Conservation (phyloP, 2,329 filamentous ascomycete species). For the Dactylellina cionopaga region DNA sequence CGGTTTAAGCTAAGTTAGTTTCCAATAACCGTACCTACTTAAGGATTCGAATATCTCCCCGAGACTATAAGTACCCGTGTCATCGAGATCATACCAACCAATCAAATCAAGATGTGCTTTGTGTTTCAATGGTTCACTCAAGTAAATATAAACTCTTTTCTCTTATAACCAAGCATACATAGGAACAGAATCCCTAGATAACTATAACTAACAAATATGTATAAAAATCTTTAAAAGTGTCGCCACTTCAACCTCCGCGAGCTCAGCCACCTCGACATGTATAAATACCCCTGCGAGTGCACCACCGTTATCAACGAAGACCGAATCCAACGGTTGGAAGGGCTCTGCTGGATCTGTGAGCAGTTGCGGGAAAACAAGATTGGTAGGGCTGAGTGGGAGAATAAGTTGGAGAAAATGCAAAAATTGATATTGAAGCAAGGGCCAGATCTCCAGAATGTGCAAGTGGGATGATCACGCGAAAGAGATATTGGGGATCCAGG, state of each 20-base stretch:
- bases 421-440: conserved; percentile 16
- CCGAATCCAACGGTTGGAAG: conserved; percentile 21
- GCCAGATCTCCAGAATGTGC: conserved; percentile 10
- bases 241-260: conserved; percentile 30
- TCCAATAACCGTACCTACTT: too few relatives aligned
- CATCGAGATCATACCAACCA: neutral
- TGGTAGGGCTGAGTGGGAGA: neutral
- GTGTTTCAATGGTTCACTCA: conserved; percentile 36
- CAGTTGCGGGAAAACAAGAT: conserved; percentile 8
- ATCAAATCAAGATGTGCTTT: conserved; percentile 29
- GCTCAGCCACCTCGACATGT: conserved; percentile 34
- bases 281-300: conserved; percentile 32
- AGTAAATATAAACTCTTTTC: neutral
- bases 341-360: conserved; percentile 15
- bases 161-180: neutral
- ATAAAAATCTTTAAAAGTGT: conserved; percentile 19
- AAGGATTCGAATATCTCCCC: too few relatives aligned
- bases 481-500: neutral
- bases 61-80: neutral
- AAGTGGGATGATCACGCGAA: neutral
- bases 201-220: too few relatives aligned
- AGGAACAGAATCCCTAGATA: neutral
- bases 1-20: too few relatives aligned
- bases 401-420: conserved; percentile 8
- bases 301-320: conserved; percentile 14